Base-by-base conservation (phyloP, 495 filamentous ascomycete species). In the Trichocladium uniseriatum region DNA sequence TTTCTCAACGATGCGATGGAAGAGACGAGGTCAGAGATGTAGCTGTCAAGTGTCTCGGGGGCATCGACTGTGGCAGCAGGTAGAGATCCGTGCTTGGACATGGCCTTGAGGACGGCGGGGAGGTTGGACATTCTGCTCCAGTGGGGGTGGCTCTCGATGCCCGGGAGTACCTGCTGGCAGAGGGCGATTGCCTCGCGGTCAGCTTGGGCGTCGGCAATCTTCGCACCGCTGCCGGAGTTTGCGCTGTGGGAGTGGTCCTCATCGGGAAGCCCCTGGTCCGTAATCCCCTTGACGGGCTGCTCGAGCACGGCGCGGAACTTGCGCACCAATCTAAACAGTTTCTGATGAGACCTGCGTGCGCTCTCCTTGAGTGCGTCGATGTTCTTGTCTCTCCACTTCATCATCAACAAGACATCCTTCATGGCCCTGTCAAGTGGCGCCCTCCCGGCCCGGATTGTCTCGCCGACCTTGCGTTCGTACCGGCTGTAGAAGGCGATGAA, bases 311-410 rank as follows among this genome's bases (percentile, higher is more conserved):
- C 75, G 24, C 92, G 76, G 62, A 94, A 97, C 67, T 94, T 95
- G 41, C 87, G 77, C 43, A 99, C 86, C 22, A 94, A 68, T 57
- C 87, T 91, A 66, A 94, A 91, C 9, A 99, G 73, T 62, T 94
- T 95, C 54, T 84, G 79, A 61, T 97, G 94, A 7, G 91, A 96
- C 48, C 84, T 80, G 59, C 82, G 79, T 2, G 92, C 87, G 64
- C 89, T 95, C 51, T 95, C 89, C 58, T 79, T 75, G 34, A 99
- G 68, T 6, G 87, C 84, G 45, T 84, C 80, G 43, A 99, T 91
- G 53, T 95, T 97, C 19, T 84, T 95, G 56, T 97, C 94, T 59
- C 94, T 92, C 94, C 94, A 97, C 60, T 86, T 94, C 2, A 88
- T 87, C 48, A 97, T 66, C 27, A 90, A 75, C 18, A 97, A 74